Conservation (phyloP, 1,284 basidiomycete genomes). For the Rhodotorula sp. region DNA sequence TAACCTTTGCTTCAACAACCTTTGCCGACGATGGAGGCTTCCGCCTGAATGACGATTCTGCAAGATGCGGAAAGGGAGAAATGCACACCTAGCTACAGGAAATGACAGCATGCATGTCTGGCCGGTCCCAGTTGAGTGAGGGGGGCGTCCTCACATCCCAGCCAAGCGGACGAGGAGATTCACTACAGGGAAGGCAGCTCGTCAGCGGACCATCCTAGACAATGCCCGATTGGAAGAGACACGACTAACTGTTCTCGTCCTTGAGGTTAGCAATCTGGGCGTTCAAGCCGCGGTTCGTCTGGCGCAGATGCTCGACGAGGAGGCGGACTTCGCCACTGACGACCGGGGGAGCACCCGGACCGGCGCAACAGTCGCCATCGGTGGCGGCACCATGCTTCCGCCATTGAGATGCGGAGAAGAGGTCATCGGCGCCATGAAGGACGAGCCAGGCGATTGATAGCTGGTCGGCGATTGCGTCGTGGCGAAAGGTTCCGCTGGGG, state of each 20-base stretch:
- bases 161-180: constrained; percentile 5
- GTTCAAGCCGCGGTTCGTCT: constrained; percentile 3
- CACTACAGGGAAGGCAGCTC: background rate
- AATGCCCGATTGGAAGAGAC: too few relatives aligned
- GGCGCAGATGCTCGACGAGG: constrained; percentile 9
- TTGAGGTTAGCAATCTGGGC: background rate
- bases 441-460: background rate
- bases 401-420: background rate
- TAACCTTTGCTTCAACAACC: too few relatives aligned
- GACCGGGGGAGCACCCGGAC: too few relatives aligned
- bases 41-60: too few relatives aligned
- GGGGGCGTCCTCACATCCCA: background rate
- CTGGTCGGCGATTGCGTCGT: background rate
- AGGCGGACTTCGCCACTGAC: constrained; percentile 2
- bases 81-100: too few relatives aligned
- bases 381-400: too few relatives aligned
- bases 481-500: background rate
- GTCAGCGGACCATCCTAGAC: background rate
- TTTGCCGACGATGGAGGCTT: too few relatives aligned
- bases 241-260: constrained; percentile 13
- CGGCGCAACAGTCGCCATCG: background rate
- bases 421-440: background rate
- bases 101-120: background rate
- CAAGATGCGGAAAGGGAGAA: too few relatives aligned
- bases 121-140: background rate